These are phyloP conservation scores for Ensete glaucum DNA, from an alignment of 176 grass and related monocot genomes.

Conservation along the genomic window DNA sequence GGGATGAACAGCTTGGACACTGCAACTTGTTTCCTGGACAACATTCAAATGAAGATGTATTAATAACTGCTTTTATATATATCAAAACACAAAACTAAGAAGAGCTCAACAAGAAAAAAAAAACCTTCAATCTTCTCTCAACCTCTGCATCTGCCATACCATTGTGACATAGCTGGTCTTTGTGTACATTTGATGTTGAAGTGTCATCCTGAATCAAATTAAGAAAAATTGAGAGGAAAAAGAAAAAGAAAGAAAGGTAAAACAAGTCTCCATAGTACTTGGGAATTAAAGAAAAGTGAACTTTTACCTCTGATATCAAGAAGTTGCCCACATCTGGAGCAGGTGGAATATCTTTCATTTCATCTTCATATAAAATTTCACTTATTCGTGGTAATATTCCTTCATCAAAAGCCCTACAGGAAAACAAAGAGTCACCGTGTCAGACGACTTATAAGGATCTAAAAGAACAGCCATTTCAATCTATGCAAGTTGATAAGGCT, in stretches of 20 bases:
- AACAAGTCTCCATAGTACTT: constrained; percentile 35
- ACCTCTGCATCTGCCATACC: constrained; percentile 72
- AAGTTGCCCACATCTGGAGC: constrained; percentile 89
- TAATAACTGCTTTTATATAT: not conserved
- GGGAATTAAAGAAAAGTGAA: not conserved
- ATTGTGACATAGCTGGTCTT: constrained; percentile 43
- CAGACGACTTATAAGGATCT: not conserved
- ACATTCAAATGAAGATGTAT: not conserved
- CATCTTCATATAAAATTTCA: constrained; percentile 66
- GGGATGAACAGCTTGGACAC: constrained; percentile 36
- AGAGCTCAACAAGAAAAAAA: constrained; percentile 6
- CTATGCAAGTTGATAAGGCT: not conserved
- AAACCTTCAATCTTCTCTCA: constrained; percentile 81
- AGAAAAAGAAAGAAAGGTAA: constrained; percentile 9
- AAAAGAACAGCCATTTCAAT: not conserved
- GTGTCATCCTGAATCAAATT: constrained; percentile 47
- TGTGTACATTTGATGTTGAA: constrained; percentile 39
- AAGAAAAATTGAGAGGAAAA: constrained; percentile 38
- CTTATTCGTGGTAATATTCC: constrained; percentile 53
- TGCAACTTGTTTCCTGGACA: constrained; percentile 52
- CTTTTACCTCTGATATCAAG: constrained; percentile 75
- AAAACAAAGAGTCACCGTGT: constrained; percentile 3
- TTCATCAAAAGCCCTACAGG: constrained; percentile 79
- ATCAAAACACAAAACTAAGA: not conserved
- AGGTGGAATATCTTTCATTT: constrained; percentile 63